phyloP scores from a whole-genome alignment of 2,329 filamentous ascomycete genomes.

The Fusarium torreyae region DNA sequence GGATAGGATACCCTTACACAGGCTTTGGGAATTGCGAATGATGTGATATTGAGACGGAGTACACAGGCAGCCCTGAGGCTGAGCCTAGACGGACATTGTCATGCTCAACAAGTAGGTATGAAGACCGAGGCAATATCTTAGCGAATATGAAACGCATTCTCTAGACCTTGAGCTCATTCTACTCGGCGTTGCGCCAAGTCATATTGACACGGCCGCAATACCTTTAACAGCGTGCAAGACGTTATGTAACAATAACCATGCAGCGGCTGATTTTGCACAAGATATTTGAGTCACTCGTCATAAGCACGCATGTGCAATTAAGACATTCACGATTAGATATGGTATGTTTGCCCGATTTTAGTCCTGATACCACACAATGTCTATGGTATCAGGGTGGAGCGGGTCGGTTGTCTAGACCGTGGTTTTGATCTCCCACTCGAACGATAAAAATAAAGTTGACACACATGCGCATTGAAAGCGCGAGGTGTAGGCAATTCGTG shows the following conservation, averaged over 20 bases:
- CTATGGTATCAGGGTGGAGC: constrained; percentile 76
- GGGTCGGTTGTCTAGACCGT: constrained; percentile 78
- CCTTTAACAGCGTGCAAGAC: constrained; percentile 14
- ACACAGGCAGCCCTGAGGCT: constrained; percentile 21
- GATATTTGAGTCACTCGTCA: constrained; percentile 17
- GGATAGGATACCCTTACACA: constrained; percentile 27
- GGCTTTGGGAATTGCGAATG: constrained; percentile 10
- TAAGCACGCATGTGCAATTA: constrained; percentile 5
- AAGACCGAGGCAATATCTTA: constrained; percentile 10
- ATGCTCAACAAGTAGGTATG: neutral
- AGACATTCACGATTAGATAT: constrained; percentile 16
- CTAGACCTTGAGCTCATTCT: neutral
- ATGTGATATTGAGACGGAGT: constrained; percentile 7
- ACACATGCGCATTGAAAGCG: constrained; percentile 70
- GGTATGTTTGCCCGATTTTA: constrained; percentile 71
- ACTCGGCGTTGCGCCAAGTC: constrained; percentile 5
- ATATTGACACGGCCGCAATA: constrained; percentile 11
- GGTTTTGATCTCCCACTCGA: constrained; percentile 75
- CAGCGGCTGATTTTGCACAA: neutral
- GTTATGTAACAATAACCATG: constrained; percentile 8
- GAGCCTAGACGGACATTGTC: constrained; percentile 4
- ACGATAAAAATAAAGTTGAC: constrained; percentile 71
- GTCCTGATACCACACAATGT: constrained; percentile 72
- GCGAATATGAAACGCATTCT: neutral
- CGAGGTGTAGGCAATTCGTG: constrained; percentile 75